Base-by-base conservation (phyloP, 257 asterid species). In the Solanum etuberosum region DNA sequence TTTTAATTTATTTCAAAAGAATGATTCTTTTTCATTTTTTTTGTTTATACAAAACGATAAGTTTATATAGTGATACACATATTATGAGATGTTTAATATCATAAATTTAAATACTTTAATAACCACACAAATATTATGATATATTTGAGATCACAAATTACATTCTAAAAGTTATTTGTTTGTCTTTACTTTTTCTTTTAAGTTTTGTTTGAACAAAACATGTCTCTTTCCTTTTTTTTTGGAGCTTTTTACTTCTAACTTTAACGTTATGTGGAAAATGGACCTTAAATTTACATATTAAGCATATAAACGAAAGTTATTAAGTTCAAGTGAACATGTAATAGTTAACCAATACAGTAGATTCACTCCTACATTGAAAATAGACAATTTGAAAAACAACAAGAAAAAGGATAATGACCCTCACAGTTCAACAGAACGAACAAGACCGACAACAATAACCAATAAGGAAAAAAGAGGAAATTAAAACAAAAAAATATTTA, bases 211-310 rank as follows among this genome's bases (percentile, higher is more conserved):
- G 0, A n/a, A 11, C 7, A 63, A 63, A n/a, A 11, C 25, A 54
- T n/a, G 31, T 10, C 32, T n/a, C 31, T 63, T n/a, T 11, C 3
- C 4, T 2, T 63, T 63, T 2, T 63, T 63, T 63, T 9, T 63
- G 0, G 1, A n/a, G 13, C 1, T n/a, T 11, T 61, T n/a, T 63
- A n/a, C 29, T 63, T n/a, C 1, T 1, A 4, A n/a, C 0, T 54
- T 54, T 54, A 7, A 7, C 11, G 0, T 54, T 54, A 54, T 54
- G n/a, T 54, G 11, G n/a, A 20, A 20, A 54, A 54, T 7, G 25
- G 5, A 54, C 12, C 65, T 54, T n/a, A 20, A 54, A 54, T 54
- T 38, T 54, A 63, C 0, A 63, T 12, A 11, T 61, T 4, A 63
- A 63, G 31, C 32, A n/a, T 63, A 63, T 11, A 63, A 63, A 61